A percentile compares a stretch with the other conserved stretches of the same genome.
These are phyloP conservation scores for Komagataea norvegica DNA, from an alignment of 1,139 yeast species.

Conservation along the genomic window DNA sequence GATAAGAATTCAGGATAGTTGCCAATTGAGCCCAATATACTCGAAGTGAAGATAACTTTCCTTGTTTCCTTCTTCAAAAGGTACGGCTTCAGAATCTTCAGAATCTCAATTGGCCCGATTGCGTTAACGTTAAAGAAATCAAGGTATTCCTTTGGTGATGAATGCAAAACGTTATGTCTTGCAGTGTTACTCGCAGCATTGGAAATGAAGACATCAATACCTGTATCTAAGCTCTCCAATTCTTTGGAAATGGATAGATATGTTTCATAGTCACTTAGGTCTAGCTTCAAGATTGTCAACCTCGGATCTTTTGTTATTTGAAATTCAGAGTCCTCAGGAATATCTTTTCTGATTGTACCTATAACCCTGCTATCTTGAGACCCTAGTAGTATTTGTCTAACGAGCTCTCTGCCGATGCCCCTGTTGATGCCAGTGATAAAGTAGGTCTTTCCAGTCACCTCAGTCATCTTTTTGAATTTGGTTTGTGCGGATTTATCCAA, in stretches of 20 bases:
- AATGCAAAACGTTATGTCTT: constrained; percentile 31
- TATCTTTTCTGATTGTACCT: constrained; percentile 28
- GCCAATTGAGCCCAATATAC: constrained; percentile 27
- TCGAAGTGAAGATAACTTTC: constrained; percentile 29
- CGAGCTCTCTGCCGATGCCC: constrained; percentile 33
- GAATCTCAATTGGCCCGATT: constrained; percentile 32
- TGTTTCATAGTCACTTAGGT: constrained; percentile 19
- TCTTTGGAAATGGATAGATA: constrained; percentile 21
- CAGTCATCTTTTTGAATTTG: neutral
- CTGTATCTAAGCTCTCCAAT: constrained; percentile 24
- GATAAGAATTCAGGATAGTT: constrained; percentile 16
- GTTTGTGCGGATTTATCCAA: too few species aligned
- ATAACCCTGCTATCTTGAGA: constrained; percentile 27
- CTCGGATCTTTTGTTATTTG: constrained; percentile 22
- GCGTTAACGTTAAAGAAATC: constrained; percentile 29
- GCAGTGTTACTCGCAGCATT: constrained; percentile 51
- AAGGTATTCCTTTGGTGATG: constrained; percentile 28
- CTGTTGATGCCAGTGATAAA: constrained; percentile 30
- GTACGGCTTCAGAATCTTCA: constrained; percentile 30
- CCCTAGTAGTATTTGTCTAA: constrained; percentile 21
- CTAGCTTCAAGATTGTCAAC: constrained; percentile 22
- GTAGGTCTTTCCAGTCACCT: constrained; percentile 9
- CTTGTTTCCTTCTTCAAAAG: constrained; percentile 25
- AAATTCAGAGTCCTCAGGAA: constrained; percentile 13
- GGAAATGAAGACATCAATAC: constrained; percentile 48